phyloP scores from a whole-genome alignment of 805 yeast genomes.

The Kodamaea hsintzibuensis region DNA sequence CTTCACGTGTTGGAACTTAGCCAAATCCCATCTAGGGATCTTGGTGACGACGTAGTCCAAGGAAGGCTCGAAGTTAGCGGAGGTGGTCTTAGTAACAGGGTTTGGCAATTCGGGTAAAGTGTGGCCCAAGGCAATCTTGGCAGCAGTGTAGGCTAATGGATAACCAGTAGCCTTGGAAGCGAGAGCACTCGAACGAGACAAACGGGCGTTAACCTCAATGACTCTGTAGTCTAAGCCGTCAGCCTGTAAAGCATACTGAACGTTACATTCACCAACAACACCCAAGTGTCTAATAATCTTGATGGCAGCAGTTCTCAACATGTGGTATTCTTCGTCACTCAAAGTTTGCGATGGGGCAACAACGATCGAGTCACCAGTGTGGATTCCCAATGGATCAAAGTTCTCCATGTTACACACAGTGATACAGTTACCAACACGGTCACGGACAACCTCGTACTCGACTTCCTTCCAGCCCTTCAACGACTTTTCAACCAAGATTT shows the following conservation, averaged over 20 bases:
- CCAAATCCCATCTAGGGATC: conserved; percentile 97
- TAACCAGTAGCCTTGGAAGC: conserved; percentile 99
- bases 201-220: conserved; percentile 95
- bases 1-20: conserved; percentile 93
- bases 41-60: conserved; percentile 95
- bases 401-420: conserved; percentile 99
- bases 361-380: conserved; percentile 98
- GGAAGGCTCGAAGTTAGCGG: conserved; percentile 96
- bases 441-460: conserved; percentile 98
- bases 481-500: conserved; percentile 93
- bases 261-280: conserved; percentile 98
- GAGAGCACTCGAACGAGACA: conserved; percentile 94
- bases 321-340: conserved; percentile 95
- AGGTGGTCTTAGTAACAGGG: conserved; percentile 94
- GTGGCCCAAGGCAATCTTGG: conserved; percentile 92
- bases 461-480: conserved; percentile 99
- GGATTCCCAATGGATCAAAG: conserved; percentile 97
- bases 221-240: conserved; percentile 94
- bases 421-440: conserved; percentile 93
- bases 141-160: conserved; percentile 98
- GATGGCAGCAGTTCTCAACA: conserved; percentile 96
- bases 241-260: conserved; percentile 94
- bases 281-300: conserved; percentile 97
- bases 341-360: conserved; percentile 98
- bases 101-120: conserved; percentile 94